Percentiles rank a stretch among this genome's conserved stretches.
Conservation (phyloP, 768 basidiomycete genomes). For the Lentinula detonsa region DNA sequence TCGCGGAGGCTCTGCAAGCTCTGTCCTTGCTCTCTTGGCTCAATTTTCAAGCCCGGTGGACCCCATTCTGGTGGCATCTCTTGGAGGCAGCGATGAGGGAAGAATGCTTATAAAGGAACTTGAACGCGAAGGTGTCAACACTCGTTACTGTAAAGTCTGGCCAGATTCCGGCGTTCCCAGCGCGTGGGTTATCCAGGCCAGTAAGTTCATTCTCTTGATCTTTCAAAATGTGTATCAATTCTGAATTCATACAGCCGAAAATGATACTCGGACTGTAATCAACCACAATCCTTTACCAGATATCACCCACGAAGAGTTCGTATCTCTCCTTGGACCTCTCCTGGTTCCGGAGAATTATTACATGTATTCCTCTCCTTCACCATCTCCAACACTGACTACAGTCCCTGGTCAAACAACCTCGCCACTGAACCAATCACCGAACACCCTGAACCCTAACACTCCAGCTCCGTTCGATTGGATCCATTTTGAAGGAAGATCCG, state of each 20-base stretch:
- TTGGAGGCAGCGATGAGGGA: slow-evolving; percentile 71
- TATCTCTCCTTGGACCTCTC: slow-evolving; percentile 72
- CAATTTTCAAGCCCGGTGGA: slow-evolving; percentile 59
- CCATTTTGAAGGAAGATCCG: slow-evolving; percentile 77
- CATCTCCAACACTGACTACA: slow-evolving; percentile 16
- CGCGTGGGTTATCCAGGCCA: slow-evolving; percentile 77
- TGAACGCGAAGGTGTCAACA: slow-evolving; percentile 61
- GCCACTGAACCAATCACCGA: background rate
- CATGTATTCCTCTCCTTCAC: slow-evolving; percentile 22
- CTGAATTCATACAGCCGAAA: slow-evolving; percentile 35
- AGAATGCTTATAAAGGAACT: slow-evolving; percentile 56
- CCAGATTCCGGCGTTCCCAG: slow-evolving; percentile 66
- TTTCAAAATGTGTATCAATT: slow-evolving; percentile 1
- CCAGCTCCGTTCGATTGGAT: slow-evolving; percentile 85
- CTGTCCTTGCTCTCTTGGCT: slow-evolving; percentile 62
- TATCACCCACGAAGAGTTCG: slow-evolving; percentile 82
- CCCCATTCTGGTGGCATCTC: slow-evolving; percentile 65
- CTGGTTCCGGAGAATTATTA: slow-evolving; percentile 76
- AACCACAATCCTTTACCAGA: slow-evolving; percentile 88
- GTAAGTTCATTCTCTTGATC: slow-evolving; percentile 27
- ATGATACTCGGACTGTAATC: slow-evolving; percentile 60
- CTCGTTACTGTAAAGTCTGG: slow-evolving; percentile 70
- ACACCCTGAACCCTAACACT: slow-evolving; percentile 40
- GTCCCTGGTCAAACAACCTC: slow-evolving; percentile 11
- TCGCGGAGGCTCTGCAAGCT: slow-evolving; percentile 70